These are phyloP conservation scores for Hypoxylon rubiginosum DNA, from an alignment of 2,329 filamentous ascomycete genomes.

Conservation along the genomic window DNA sequence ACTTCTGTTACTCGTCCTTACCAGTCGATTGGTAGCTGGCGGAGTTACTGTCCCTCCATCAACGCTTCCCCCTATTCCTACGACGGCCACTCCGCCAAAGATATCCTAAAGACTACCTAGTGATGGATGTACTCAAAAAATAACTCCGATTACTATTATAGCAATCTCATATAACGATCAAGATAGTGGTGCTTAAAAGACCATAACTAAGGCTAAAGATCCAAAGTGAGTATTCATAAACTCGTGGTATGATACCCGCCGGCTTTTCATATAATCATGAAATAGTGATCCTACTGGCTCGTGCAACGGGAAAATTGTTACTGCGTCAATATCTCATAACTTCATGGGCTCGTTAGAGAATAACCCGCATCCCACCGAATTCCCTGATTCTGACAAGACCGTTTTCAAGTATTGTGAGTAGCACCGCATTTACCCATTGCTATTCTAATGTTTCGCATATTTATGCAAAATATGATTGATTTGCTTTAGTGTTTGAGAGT, in stretches of 20 bases:
- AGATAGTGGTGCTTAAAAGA: not conserved
- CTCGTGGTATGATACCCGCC: not conserved
- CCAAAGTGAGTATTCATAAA: not conserved
- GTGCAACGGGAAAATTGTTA: not conserved
- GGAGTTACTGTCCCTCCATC: not conserved
- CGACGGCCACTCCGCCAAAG: conserved; percentile 1
- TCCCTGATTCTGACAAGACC: not conserved
- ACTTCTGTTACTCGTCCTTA: not conserved
- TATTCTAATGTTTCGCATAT: no score
- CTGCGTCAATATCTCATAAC: not conserved
- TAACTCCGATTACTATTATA: not conserved
- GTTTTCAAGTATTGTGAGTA: not conserved
- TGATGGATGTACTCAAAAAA: not conserved
- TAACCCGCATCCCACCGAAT: not conserved
- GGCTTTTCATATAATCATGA: not conserved
- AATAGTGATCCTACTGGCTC: not conserved
- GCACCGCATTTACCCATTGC: not conserved
- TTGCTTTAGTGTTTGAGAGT: no score
- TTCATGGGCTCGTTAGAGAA: not conserved
- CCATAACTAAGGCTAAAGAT: not conserved
- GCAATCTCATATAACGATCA: not conserved
- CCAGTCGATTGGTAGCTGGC: not conserved
- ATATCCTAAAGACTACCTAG: not conserved
- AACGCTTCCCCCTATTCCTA: conserved; percentile 1
- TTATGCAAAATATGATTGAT: no score